Evolutionary conservation across 129 eudicot genomes (phyloP).

Genomic region (Tagetes patula): DNA sequence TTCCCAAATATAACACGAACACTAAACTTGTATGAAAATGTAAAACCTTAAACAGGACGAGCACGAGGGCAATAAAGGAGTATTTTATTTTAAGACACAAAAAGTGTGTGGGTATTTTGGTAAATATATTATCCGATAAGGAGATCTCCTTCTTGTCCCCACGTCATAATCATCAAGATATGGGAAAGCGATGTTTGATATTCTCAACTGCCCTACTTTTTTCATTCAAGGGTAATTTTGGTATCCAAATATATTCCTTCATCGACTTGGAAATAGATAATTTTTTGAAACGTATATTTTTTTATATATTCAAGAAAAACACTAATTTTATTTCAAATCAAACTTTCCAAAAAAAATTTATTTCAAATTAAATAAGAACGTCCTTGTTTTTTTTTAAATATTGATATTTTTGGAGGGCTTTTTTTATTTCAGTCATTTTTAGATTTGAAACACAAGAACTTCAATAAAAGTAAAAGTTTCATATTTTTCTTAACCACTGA

Average conservation of each 20-base stretch:
- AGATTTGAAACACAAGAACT: too few species aligned
- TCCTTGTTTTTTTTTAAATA: too few species aligned
- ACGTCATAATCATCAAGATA: constrained; percentile 42
- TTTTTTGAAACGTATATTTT: not conserved
- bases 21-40: too few species aligned
- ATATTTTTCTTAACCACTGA: too few species aligned
- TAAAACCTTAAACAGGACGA: not conserved
- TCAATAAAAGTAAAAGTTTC: too few species aligned
- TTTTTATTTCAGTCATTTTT: too few species aligned
- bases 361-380: too few species aligned
- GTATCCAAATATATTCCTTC: not conserved
- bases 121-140: constrained; percentile 21
- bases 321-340: not conserved
- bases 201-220: constrained; percentile 22
- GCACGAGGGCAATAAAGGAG: not conserved
- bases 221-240: not conserved
- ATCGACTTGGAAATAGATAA: not conserved
- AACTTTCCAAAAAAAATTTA: not conserved
- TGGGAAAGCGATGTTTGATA: constrained; percentile 41
- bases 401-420: too few species aligned
- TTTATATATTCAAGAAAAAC: not conserved
- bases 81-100: not conserved
- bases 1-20: too few species aligned
- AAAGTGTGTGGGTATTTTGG: constrained; percentile 21
- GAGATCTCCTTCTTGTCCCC: constrained; percentile 43